These are phyloP conservation scores for Aspergillus sparsus DNA, from an alignment of 495 filamentous ascomycete species.

Conservation along the genomic window DNA sequence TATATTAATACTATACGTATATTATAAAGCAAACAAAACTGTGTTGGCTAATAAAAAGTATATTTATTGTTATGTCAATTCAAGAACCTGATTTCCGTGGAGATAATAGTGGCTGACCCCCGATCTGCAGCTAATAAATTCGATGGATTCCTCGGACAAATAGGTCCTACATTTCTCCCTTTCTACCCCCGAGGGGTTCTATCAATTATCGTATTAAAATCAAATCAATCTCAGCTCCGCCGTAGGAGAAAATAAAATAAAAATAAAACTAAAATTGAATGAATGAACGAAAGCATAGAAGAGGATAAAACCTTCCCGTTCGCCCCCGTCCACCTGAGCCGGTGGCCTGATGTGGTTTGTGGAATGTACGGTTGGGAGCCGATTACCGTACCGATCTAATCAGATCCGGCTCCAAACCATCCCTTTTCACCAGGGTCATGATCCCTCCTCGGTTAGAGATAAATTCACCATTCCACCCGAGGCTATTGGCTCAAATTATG, in stretches of 20 bases:
- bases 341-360: slow-evolving; percentile 19
- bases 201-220: neutral
- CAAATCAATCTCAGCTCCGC: no score
- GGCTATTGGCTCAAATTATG: neutral
- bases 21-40: no score
- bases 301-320: no score
- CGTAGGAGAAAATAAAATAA: no score
- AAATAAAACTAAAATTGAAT: no score
- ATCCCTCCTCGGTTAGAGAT: slow-evolving; percentile 15
- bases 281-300: no score
- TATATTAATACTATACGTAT: no score
- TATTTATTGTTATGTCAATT: no score
- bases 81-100: slow-evolving; percentile 7
- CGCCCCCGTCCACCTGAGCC: neutral
- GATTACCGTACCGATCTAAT: slow-evolving; percentile 26
- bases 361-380: neutral
- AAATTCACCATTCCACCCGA: slow-evolving; percentile 4
- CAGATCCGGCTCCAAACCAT: slow-evolving; percentile 27
- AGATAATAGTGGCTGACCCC: slow-evolving; percentile 18
- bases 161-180: neutral
- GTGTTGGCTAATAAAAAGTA: no score
- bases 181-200: neutral
- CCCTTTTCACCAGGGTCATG: neutral
- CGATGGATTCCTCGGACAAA: neutral
- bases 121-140: slow-evolving; percentile 22